Evolutionary conservation across 176 grass and related monocot species (phyloP).

Genomic region (Thalia dealbata): DNA sequence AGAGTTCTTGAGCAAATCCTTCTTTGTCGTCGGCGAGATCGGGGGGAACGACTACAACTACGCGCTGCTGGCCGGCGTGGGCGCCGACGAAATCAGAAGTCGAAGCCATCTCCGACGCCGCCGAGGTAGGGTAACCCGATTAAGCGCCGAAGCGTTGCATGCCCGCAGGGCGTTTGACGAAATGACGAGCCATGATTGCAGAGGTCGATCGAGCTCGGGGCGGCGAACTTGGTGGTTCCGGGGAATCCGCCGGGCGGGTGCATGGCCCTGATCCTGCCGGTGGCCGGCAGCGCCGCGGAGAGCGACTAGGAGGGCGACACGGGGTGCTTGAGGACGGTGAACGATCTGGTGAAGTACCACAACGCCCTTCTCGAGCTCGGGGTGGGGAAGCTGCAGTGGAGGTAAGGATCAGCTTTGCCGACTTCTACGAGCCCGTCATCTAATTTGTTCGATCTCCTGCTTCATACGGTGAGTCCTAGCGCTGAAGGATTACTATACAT

Average conservation of each 20-base stretch:
- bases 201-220: conserved; percentile 76
- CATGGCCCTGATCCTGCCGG: conserved; percentile 60
- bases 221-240: conserved; percentile 75
- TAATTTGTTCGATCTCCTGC: conserved; percentile 57
- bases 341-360: conserved; percentile 63
- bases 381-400: conserved; percentile 47
- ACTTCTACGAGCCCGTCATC: conserved; percentile 72
- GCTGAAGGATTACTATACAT: not conserved
- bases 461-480: conserved; percentile 45
- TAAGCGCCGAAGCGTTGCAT: not conserved
- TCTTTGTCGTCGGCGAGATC: conserved; percentile 26
- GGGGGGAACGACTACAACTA: conserved; percentile 25
- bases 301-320: conserved; percentile 32
- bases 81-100: not conserved
- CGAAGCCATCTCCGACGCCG: not conserved
- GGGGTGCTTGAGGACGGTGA: conserved; percentile 58
- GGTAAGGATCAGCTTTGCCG: conserved; percentile 65
- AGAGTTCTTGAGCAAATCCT: conserved; percentile 15
- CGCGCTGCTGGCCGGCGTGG: not conserved
- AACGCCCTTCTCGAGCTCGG: conserved; percentile 46
- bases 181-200: not conserved
- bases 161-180: no score
- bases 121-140: no score
- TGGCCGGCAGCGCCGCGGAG: conserved; percentile 25
- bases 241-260: conserved; percentile 79